Percentiles rank a stretch among this genome's conserved stretches.
These are phyloP conservation scores for Penicillium decumbens DNA, from an alignment of 2,329 filamentous ascomycete species.

Conservation along the genomic window DNA sequence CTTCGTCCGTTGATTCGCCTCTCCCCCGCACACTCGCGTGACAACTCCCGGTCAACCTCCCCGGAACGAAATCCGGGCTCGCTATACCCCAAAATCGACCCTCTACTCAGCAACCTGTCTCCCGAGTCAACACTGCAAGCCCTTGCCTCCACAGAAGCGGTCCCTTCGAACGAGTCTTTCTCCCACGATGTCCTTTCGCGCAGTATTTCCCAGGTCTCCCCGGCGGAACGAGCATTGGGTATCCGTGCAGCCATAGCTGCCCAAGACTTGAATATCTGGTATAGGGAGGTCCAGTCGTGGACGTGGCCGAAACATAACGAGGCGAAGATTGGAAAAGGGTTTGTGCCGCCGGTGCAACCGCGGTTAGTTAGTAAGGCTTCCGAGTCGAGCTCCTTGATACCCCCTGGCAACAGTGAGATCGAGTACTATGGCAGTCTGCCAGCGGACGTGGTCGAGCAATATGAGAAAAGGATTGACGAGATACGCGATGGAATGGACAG, in stretches of 20 bases:
- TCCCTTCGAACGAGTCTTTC: slow-evolving; percentile 35
- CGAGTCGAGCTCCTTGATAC: not conserved
- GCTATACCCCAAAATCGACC: slow-evolving; percentile 40
- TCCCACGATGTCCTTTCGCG: slow-evolving; percentile 41
- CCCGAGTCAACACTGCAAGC: slow-evolving; percentile 52
- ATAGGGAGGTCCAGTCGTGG: slow-evolving; percentile 56
- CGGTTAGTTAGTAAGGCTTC: not conserved
- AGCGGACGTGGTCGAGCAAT: slow-evolving; percentile 58
- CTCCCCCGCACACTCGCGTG: slow-evolving; percentile 25
- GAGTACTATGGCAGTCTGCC: slow-evolving; percentile 69
- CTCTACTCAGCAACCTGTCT: slow-evolving; percentile 51
- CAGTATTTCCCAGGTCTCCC: slow-evolving; percentile 54
- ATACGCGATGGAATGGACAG: slow-evolving; percentile 54
- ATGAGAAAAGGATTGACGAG: slow-evolving; percentile 68
- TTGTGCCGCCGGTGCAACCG: slow-evolving; percentile 30
- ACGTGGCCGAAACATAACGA: slow-evolving; percentile 49
- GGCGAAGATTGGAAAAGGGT: slow-evolving; percentile 40
- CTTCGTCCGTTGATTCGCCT: slow-evolving; percentile 29
- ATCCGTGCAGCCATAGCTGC: slow-evolving; percentile 56
- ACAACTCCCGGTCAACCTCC: slow-evolving; percentile 35
- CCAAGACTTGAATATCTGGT: slow-evolving; percentile 56
- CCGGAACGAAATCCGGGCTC: slow-evolving; percentile 36
- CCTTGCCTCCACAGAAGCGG: slow-evolving; percentile 43
- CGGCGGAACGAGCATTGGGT: slow-evolving; percentile 55
- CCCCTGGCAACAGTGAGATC: slow-evolving; percentile 13